Evolutionary conservation across 352 stramenopile species (phyloP), one percentile per base, ranked within the genome.

Genomic region (Thraustotheca clavata): DNA sequence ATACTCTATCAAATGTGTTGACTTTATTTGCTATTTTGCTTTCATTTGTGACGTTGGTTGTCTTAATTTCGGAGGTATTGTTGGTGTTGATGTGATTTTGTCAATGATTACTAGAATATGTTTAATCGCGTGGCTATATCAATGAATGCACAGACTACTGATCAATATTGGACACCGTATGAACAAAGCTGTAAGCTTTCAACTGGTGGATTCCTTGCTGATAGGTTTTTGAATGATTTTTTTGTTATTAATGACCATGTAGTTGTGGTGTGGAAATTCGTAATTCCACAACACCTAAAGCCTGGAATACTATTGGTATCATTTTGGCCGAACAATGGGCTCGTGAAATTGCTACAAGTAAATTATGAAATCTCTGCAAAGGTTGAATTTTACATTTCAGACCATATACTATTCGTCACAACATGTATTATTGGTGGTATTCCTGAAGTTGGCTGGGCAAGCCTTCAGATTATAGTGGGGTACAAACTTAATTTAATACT

Each of bases 361-460:
- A 14, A 27, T 24, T 14, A 31, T 1, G 2, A 11, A 1, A 1
- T 16, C 14, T 41, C 1, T 9, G 3, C 22, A 39, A 32, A 61
- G 32, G 16, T 20, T 43, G 16, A 43, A 43, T 24, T 47, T 31
- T 8, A 24, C 2, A 3, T 52, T 9, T 7, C 35, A 27, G 55
- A 20, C 26, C 14, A 41, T 6, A 32, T 16, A 1, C 38, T 63
- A 16, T 24, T 40, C 20, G 18, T 63, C 7, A 50, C 55, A 31
- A 63, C 55, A 31, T 63, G 55, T n/a, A 34, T 35, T 18, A 50
- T 63, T 3, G 55, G 55, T 12, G 55, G 20, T 18, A 52, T 41
- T n/a, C 14, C n/a, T 26, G 20, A 12, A 20, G 55, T 63, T 6
- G 55, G 55, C 0, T 63, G 55, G 55, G 38, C n/a, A 38, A 35